Evolutionary conservation across 2,329 filamentous ascomycete species (phyloP).

Genomic region (Diaporthe caulivora): DNA sequence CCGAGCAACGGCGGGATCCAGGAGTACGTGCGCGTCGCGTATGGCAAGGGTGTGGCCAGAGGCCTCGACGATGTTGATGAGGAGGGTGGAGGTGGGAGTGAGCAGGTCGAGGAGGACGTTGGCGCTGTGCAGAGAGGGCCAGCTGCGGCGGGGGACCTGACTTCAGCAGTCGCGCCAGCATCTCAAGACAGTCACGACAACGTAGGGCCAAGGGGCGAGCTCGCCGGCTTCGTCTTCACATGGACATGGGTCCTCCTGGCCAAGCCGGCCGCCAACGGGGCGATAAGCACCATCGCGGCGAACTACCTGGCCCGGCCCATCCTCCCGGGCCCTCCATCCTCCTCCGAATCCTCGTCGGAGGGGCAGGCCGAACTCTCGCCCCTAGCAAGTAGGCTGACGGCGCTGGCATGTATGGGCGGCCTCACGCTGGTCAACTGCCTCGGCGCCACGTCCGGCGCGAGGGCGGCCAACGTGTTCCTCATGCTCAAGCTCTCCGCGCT

Average conservation of each 20-base stretch:
- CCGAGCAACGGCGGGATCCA: conserved; percentile 60
- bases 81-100: background rate
- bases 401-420: conserved; percentile 51
- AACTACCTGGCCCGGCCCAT: conserved; percentile 53
- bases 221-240: conserved; percentile 56
- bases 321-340: conserved; percentile 42
- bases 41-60: conserved; percentile 43
- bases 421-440: conserved; percentile 58
- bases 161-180: background rate
- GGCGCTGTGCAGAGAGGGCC: too few relatives aligned
- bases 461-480: conserved; percentile 56
- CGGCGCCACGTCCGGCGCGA: conserved; percentile 54
- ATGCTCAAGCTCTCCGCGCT: conserved; percentile 48
- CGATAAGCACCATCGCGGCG: conserved; percentile 58
- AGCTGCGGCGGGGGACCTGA: background rate
- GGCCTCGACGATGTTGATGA: background rate
- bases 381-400: conserved; percentile 52
- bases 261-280: conserved; percentile 58
- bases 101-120: background rate
- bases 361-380: conserved; percentile 32
- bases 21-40: conserved; percentile 56
- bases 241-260: conserved; percentile 59
- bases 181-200: background rate
- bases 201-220: conserved; percentile 44
- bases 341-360: conserved; percentile 17